Evolutionary conservation across 2,329 filamentous ascomycete genomes (phyloP).

Genomic region (Apiospora kogelbergensis): DNA sequence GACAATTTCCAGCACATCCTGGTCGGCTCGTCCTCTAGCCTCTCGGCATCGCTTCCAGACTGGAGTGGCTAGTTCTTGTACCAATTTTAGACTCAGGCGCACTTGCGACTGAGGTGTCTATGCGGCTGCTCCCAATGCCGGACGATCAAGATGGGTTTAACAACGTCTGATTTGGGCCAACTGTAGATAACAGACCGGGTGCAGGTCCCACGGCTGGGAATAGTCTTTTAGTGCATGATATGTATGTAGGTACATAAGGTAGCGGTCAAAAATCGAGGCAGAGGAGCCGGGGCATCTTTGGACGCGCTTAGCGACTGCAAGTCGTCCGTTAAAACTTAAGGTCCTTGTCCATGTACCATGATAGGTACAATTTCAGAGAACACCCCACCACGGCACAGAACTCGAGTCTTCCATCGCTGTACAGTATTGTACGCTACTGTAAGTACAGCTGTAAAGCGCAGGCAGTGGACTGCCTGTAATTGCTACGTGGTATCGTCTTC

Average conservation of each 20-base stretch:
- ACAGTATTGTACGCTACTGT: not conserved
- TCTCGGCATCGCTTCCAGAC: conserved; percentile 7
- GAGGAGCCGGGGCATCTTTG: not conserved
- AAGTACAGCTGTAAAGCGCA: not conserved
- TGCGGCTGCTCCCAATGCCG: not conserved
- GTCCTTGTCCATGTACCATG: not conserved
- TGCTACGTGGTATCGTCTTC: conserved; percentile 6
- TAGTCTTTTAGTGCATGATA: not conserved
- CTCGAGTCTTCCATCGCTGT: not conserved
- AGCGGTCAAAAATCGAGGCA: not conserved
- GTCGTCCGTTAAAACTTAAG: not conserved
- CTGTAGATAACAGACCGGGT: not conserved
- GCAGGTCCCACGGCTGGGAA: not conserved
- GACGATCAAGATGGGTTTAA: not conserved
- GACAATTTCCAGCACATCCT: not conserved
- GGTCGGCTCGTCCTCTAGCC: conserved; percentile 1
- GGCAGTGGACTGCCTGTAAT: not conserved
- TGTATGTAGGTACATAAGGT: too few species aligned
- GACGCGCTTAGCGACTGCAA: not conserved
- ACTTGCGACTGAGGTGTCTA: not conserved
- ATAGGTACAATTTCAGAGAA: not conserved
- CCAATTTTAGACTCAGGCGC: not conserved
- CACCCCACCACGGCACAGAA: not conserved
- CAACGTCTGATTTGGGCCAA: not conserved
- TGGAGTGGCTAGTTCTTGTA: not conserved